A percentile compares a stretch with the other conserved stretches of the same genome.
These are phyloP conservation scores for Globisporangium cederbergense DNA, from an alignment of 352 stramenopile genomes.

Conservation along the genomic window DNA sequence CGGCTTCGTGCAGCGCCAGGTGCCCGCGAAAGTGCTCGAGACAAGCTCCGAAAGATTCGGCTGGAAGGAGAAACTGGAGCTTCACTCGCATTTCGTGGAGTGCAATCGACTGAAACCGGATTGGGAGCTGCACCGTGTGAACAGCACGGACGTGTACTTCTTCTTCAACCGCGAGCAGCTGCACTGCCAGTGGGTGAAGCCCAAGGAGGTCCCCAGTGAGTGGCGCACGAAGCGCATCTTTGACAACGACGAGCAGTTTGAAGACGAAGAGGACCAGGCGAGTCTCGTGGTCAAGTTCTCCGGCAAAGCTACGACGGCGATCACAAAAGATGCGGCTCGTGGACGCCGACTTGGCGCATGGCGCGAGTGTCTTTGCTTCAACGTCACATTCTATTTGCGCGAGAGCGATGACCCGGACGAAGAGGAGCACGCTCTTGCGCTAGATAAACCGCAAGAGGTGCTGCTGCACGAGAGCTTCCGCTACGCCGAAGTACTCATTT, in stretches of 20 bases:
- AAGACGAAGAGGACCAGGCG: conserved; percentile 44
- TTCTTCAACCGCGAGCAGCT: conserved; percentile 60
- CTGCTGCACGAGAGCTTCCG: conserved; percentile 43
- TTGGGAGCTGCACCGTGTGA: conserved; percentile 63
- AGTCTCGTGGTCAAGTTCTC: conserved; percentile 52
- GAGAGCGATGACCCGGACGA: conserved; percentile 17
- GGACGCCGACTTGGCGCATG: conserved; percentile 40
- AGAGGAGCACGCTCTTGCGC: conserved; percentile 19
- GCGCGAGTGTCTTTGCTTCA: conserved; percentile 52
- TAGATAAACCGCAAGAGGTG: conserved; percentile 59
- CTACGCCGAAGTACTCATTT: conserved; percentile 51
- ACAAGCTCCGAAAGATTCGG: conserved; percentile 32
- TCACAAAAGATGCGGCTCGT: conserved; percentile 43
- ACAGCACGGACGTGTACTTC: conserved; percentile 61
- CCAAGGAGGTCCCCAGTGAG: conserved; percentile 26
- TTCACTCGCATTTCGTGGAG: conserved; percentile 48
- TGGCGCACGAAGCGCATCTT: conserved; percentile 68
- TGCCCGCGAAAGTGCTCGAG: conserved; percentile 38
- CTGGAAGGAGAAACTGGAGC: conserved; percentile 67
- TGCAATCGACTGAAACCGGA: conserved; percentile 37
- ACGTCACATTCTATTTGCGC: conserved; percentile 55
- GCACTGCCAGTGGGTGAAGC: conserved; percentile 57
- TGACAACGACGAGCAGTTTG: conserved; percentile 34
- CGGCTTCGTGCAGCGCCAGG: conserved; percentile 64
- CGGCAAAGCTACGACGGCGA: conserved; percentile 18